Base-by-base conservation (phyloP, 306 rosid genomes). In the Casuarina glauca region DNA sequence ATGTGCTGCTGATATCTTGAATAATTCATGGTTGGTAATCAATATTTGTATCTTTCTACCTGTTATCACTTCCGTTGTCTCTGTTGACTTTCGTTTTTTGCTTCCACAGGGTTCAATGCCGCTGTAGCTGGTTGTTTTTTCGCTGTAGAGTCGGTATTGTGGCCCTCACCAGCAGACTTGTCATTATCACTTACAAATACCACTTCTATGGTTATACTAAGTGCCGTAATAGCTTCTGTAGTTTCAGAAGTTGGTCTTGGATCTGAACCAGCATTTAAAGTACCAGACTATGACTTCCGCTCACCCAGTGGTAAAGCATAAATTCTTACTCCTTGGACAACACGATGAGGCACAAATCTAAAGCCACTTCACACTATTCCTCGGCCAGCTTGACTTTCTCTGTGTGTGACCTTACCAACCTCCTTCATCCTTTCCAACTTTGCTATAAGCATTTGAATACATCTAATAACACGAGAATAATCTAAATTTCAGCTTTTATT, bases 71-170 rank as follows among this genome's bases (percentile, higher is more conserved):
- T 54, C 45, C 76, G 5, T 41, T 51, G 52, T 4, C 48, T 50
- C 36, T 35, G 52, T 42, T 19, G 52, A 66, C 61, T 13, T 74
- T 53, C 17, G 52, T 74, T 15, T n/a, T 81, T 50, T 63, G 62
- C 67, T 66, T 78, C 78, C 7, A 12, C 83, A 91, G 97, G 98
- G 85, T 92, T 95, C 84, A 92, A 92, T 89, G 93, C 97, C 82
- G 97, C 97, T 66, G 90, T 95, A 75, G 93, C 98, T 48, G 98
- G 97, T 72, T 95, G 97, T 85, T 95, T 91, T 78, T 92, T 95
- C 2, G 93, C 98, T 3, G 88, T 92, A 11, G 97, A 92, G 82
- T 89, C 91, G 9, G 95, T 94, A 66, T 83, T 92, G 78, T 94
- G 98, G 98, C 97, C 98, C 32, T 89, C 97, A 52, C 81, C 92